These are phyloP conservation scores for Colletotrichum kahawae DNA, from an alignment of 2,329 filamentous ascomycete species.

Conservation along the genomic window DNA sequence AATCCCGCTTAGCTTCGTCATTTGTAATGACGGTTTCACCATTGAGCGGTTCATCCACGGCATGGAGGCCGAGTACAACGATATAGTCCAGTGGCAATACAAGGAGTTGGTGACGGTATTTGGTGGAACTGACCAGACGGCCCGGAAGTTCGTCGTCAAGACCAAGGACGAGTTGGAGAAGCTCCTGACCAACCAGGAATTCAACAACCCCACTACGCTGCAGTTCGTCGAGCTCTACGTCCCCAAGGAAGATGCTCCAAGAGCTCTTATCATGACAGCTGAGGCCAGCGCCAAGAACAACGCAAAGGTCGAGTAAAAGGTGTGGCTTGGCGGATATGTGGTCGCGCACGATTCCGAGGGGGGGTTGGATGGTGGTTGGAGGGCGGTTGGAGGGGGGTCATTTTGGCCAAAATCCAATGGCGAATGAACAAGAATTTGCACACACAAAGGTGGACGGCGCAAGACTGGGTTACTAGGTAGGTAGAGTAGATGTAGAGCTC, in stretches of 20 bases:
- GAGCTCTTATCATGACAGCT: constrained; percentile 71
- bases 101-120: constrained; percentile 72
- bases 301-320: constrained; percentile 42
- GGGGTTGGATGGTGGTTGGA: too few species aligned
- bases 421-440: neutral
- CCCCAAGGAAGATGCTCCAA: constrained; percentile 78
- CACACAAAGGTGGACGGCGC: neutral
- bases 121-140: constrained; percentile 61
- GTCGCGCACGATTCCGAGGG: neutral
- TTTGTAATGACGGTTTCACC: constrained; percentile 88
- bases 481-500: neutral
- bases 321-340: neutral
- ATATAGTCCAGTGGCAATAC: constrained; percentile 78
- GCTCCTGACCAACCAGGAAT: constrained; percentile 68
- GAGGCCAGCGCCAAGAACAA: constrained; percentile 75
- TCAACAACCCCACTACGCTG: constrained; percentile 59
- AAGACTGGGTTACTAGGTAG: neutral
- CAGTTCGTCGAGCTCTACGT: constrained; percentile 85
- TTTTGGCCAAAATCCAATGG: neutral
- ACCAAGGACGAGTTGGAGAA: constrained; percentile 71
- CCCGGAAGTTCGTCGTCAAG: constrained; percentile 70
- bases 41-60: constrained; percentile 91
- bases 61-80: constrained; percentile 80
- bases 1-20: constrained; percentile 65
- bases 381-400: neutral